These are phyloP conservation scores for Pichia sp. DNA, from an alignment of 1,139 yeast species.

Conservation along the genomic window DNA sequence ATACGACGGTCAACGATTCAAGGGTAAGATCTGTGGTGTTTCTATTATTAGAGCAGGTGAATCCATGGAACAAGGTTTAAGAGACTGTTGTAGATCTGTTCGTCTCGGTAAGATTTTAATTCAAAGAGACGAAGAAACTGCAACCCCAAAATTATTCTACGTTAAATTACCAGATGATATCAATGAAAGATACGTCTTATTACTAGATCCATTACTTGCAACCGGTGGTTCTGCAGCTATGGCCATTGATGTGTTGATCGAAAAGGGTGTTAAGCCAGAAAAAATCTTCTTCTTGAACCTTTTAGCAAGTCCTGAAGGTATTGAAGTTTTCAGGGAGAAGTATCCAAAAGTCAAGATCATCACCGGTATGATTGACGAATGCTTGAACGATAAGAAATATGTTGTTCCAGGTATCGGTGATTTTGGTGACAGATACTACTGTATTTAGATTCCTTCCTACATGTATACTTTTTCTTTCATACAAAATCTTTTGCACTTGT, in stretches of 20 bases:
- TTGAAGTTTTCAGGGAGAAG: slow-evolving; percentile 64
- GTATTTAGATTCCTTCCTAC: slow-evolving; percentile 43
- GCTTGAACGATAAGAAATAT: slow-evolving; percentile 75
- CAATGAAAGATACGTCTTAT: slow-evolving; percentile 76
- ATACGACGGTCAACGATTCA: slow-evolving; percentile 74
- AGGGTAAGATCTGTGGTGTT: slow-evolving; percentile 95
- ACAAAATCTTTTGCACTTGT: too few relatives aligned
- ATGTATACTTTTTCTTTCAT: too few relatives aligned
- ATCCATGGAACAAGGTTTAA: slow-evolving; percentile 94
- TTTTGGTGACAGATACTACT: slow-evolving; percentile 95
- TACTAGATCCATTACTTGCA: slow-evolving; percentile 95
- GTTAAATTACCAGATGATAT: slow-evolving; percentile 93
- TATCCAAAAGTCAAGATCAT: slow-evolving; percentile 83
- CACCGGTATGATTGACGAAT: slow-evolving; percentile 88
- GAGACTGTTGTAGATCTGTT: slow-evolving; percentile 94
- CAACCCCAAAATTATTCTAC: slow-evolving; percentile 70
- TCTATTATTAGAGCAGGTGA: slow-evolving; percentile 98
- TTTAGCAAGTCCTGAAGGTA: slow-evolving; percentile 93
- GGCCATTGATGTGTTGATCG: slow-evolving; percentile 87
- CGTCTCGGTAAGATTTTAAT: slow-evolving; percentile 93
- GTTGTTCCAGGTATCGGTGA: slow-evolving; percentile 96
- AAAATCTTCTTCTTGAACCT: slow-evolving; percentile 84
- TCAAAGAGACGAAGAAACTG: slow-evolving; percentile 95
- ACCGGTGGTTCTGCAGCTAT: slow-evolving; percentile 97
- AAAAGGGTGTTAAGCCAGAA: slow-evolving; percentile 81